A percentile compares a stretch with the other conserved stretches of the same genome.
These are phyloP conservation scores for Colletotrichum costaricense DNA, from an alignment of 2,329 filamentous ascomycete genomes.

Conservation along the genomic window DNA sequence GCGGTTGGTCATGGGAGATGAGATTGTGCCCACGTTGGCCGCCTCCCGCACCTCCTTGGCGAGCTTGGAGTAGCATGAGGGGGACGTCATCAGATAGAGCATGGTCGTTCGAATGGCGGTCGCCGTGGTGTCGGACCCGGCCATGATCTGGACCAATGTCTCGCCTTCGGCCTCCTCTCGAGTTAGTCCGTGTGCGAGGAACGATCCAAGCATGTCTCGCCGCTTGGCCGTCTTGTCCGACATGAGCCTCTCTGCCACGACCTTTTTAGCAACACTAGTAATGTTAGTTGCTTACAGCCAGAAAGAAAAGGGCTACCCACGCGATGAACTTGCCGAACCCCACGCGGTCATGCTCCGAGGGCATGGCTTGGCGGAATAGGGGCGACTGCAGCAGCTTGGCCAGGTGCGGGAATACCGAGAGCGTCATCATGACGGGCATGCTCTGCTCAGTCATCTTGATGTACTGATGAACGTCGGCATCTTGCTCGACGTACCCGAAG, in stretches of 20 bases:
- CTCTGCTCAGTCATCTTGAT: constrained; percentile 55
- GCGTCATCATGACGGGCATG: constrained; percentile 55
- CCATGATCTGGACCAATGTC: constrained; percentile 48
- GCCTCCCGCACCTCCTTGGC: constrained; percentile 59
- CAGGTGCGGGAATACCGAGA: constrained; percentile 54
- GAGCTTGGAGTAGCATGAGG: constrained; percentile 57
- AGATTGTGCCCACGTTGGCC: constrained; percentile 39
- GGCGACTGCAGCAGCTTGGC: constrained; percentile 54
- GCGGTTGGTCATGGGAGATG: constrained; percentile 44
- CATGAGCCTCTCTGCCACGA: constrained; percentile 39
- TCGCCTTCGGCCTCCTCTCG: constrained; percentile 45
- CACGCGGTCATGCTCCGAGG: constrained; percentile 50
- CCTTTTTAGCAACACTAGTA: constrained; percentile 38
- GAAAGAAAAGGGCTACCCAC: constrained; percentile 26
- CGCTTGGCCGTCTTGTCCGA: constrained; percentile 35
- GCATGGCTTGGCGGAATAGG: constrained; percentile 53
- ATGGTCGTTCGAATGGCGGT: constrained; percentile 56
- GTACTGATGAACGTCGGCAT: constrained; percentile 61
- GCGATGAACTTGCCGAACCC: constrained; percentile 53
- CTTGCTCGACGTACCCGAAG: constrained; percentile 60
- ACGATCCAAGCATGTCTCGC: constrained; percentile 54
- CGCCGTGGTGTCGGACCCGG: constrained; percentile 52
- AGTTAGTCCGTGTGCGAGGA: constrained; percentile 51
- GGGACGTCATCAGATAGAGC: constrained; percentile 62
- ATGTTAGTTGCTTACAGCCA: background rate